Conservation (phyloP, 805 yeast species). For the Ogataea siamensis region DNA sequence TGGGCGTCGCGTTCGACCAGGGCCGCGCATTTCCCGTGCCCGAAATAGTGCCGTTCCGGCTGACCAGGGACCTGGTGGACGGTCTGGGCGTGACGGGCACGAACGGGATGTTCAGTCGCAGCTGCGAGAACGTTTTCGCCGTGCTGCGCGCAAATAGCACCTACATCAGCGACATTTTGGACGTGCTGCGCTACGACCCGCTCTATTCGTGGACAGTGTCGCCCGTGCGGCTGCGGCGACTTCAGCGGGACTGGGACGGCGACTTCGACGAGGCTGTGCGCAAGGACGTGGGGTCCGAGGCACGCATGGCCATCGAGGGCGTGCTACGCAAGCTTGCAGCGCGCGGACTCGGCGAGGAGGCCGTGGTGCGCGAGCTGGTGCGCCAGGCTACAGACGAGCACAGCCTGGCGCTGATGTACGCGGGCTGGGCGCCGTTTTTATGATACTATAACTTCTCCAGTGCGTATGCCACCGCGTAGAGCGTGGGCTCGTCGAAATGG, state of each 20-base stretch:
- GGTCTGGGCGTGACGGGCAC: slow-evolving; percentile 90
- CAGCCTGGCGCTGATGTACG: slow-evolving; percentile 71
- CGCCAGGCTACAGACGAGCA: slow-evolving; percentile 67
- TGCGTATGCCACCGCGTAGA: too few relatives aligned
- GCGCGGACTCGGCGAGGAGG: slow-evolving; percentile 73
- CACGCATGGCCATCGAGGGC: slow-evolving; percentile 69
- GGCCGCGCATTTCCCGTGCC: slow-evolving; percentile 84
- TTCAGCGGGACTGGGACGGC: slow-evolving; percentile 41
- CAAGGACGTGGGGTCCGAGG: slow-evolving; percentile 55
- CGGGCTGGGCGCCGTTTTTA: slow-evolving; percentile 84
- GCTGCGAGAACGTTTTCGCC: slow-evolving; percentile 70
- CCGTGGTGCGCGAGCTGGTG: slow-evolving; percentile 76
- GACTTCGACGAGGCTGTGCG: slow-evolving; percentile 23
- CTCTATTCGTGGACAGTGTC: slow-evolving; percentile 88
- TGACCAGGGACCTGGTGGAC: slow-evolving; percentile 87
- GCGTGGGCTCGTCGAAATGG: too few relatives aligned
- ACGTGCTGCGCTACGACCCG: slow-evolving; percentile 89
- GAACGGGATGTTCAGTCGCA: slow-evolving; percentile 69
- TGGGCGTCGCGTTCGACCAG: slow-evolving; percentile 96
- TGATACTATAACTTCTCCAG: slow-evolving; percentile 29
- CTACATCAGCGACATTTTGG: slow-evolving; percentile 75
- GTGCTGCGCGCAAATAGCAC: slow-evolving; percentile 65
- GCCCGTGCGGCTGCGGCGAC: slow-evolving; percentile 57
- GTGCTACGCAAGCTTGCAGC: slow-evolving; percentile 70
- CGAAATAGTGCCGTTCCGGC: slow-evolving; percentile 88